Conservation (phyloP, 331 rosid species). For the Malus hybrid region DNA sequence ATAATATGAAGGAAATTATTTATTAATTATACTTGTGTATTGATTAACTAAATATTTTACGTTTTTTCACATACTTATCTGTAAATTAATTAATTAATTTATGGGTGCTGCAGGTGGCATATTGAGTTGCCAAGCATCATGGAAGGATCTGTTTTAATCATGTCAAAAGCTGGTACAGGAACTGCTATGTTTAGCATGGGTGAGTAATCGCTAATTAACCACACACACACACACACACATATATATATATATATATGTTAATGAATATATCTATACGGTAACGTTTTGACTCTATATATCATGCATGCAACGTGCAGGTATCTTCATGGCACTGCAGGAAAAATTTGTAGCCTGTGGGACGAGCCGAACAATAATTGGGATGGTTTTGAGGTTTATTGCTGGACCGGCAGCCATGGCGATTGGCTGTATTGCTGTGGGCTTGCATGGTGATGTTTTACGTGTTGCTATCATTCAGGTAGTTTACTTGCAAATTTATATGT, state of each 20-base stretch:
- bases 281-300: background rate
- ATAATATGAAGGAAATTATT: background rate
- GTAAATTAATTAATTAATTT: too few species aligned
- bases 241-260: background rate
- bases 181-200: conserved; percentile 99
- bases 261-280: background rate
- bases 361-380: conserved; percentile 38
- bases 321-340: conserved; percentile 91
- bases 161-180: conserved; percentile 86
- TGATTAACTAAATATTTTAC: too few species aligned
- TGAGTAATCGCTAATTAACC: conserved; percentile 11
- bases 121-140: conserved; percentile 65
- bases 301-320: conserved; percentile 35
- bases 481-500: too few species aligned
- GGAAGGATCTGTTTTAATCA: conserved; percentile 67
- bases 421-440: conserved; percentile 63
- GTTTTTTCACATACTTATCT: too few species aligned
- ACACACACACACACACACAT: too few species aligned
- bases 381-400: conserved; percentile 77
- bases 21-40: too few species aligned
- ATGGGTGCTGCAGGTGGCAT: conserved; percentile 47
- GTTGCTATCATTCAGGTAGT: conserved; percentile 82
- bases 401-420: conserved; percentile 96
- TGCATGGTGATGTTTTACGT: conserved; percentile 74
- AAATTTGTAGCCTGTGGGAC: conserved; percentile 68